phyloP scores from a whole-genome alignment of 495 filamentous ascomycete species.

The Saxispiralis lemnorum region DNA sequence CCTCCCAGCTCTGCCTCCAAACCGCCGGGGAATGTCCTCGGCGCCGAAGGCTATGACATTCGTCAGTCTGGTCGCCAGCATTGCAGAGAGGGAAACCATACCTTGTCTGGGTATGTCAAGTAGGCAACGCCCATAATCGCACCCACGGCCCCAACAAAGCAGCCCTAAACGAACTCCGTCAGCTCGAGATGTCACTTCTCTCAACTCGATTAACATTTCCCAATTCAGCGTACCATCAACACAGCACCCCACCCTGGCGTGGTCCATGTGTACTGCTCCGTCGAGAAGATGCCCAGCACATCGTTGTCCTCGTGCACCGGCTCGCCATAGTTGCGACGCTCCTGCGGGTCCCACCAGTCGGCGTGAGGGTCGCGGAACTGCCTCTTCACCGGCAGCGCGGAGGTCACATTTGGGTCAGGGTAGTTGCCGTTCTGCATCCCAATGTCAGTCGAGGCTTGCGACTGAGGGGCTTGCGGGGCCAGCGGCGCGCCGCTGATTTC shows the following conservation, averaged over 20 bases:
- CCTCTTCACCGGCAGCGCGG: constrained; percentile 44
- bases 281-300: constrained; percentile 75
- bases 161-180: constrained; percentile 24
- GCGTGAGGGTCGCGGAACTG: constrained; percentile 80
- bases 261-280: constrained; percentile 77
- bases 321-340: constrained; percentile 88
- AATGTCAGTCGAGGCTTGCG: background rate
- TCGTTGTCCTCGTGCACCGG: constrained; percentile 95
- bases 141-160: constrained; percentile 52
- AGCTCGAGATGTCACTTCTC: background rate
- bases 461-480: background rate
- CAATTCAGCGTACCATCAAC: constrained; percentile 31
- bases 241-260: constrained; percentile 51
- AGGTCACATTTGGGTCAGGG: constrained; percentile 51
- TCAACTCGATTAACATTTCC: background rate
- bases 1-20: constrained; percentile 78
- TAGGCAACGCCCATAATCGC: constrained; percentile 55
- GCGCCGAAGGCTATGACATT: constrained; percentile 36
- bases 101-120: constrained; percentile 64
- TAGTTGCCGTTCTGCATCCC: constrained; percentile 69
- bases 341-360: constrained; percentile 96
- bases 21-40: constrained; percentile 66
- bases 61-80: background rate
- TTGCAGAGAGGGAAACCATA: background rate
- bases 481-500: background rate